These are phyloP conservation scores for Xylaria curta DNA, from an alignment of 495 filamentous ascomycete species.

Conservation along the genomic window DNA sequence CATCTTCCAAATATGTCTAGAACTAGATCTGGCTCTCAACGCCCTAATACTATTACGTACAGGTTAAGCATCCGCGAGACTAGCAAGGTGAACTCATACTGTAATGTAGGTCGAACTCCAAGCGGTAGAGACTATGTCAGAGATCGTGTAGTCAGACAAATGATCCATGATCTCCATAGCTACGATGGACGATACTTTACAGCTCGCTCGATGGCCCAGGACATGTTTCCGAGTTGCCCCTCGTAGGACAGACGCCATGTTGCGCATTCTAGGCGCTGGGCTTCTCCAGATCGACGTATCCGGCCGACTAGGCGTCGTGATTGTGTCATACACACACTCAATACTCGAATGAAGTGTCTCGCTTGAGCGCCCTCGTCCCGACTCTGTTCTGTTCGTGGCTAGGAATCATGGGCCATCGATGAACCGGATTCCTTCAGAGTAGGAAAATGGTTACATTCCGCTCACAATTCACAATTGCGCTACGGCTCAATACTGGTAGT, in stretches of 20 bases:
- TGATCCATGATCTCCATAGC: constrained; percentile 25
- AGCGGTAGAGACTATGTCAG: constrained; percentile 12
- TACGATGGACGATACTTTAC: constrained; percentile 22
- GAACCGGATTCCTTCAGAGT: not conserved
- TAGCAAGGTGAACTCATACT: not conserved
- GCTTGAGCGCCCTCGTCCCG: constrained; percentile 12
- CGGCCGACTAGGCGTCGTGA: constrained; percentile 38
- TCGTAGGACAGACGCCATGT: constrained; percentile 29
- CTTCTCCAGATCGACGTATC: constrained; percentile 45
- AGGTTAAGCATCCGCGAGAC: not conserved
- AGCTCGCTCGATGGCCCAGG: constrained; percentile 26
- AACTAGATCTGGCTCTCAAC: constrained; percentile 12
- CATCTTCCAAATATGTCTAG: constrained; percentile 21
- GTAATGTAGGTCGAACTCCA: not conserved
- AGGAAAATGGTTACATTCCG: constrained; percentile 5
- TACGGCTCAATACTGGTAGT: constrained; percentile 12
- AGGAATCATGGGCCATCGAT: constrained; percentile 10
- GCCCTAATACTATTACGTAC: constrained; percentile 3
- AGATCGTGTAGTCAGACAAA: constrained; percentile 21
- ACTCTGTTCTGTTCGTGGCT: constrained; percentile 1
- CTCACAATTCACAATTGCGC: not conserved
- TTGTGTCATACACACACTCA: constrained; percentile 38
- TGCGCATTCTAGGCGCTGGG: constrained; percentile 33
- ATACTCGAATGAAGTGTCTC: constrained; percentile 18
- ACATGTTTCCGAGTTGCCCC: constrained; percentile 38